Conservation (phyloP, 345 rosid species). For the Barbarea vulgaris region DNA sequence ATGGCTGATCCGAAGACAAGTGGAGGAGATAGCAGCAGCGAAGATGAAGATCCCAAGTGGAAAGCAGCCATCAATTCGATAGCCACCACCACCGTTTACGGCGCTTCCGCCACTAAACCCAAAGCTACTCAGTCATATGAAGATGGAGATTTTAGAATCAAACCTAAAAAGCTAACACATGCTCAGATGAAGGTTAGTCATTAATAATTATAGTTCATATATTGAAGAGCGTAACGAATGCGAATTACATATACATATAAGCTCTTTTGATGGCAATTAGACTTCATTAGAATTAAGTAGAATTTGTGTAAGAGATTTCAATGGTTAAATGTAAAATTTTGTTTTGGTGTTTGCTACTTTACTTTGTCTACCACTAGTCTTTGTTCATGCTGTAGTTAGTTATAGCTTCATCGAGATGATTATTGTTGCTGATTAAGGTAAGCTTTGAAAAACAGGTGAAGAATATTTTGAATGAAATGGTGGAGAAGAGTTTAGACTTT, state of each 20-base stretch:
- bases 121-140: conserved; percentile 25
- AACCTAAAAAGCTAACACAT: conserved; percentile 68
- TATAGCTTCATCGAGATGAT: not conserved
- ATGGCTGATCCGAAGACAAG: conserved; percentile 41
- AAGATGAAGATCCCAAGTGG: conserved; percentile 76
- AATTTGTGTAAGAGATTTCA: not conserved
- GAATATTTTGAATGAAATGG: conserved; percentile 68
- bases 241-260: not conserved
- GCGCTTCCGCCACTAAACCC: conserved; percentile 33
- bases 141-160: conserved; percentile 37
- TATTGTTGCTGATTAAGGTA: conserved; percentile 6
- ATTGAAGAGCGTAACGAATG: not conserved
- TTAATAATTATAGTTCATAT: not conserved
- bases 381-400: not conserved
- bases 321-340: not conserved
- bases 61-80: conserved; percentile 76
- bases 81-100: conserved; percentile 58
- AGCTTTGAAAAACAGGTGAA: conserved; percentile 57
- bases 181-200: conserved; percentile 69
- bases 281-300: not conserved
- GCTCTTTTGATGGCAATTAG: conserved; percentile 2
- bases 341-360: not conserved
- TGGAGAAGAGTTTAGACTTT: conserved; percentile 61
- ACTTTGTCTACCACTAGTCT: not conserved
- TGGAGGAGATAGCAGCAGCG: conserved; percentile 52